Evolutionary conservation across 352 stramenopile genomes (phyloP).

Genomic region (Sclerospora graminicola): DNA sequence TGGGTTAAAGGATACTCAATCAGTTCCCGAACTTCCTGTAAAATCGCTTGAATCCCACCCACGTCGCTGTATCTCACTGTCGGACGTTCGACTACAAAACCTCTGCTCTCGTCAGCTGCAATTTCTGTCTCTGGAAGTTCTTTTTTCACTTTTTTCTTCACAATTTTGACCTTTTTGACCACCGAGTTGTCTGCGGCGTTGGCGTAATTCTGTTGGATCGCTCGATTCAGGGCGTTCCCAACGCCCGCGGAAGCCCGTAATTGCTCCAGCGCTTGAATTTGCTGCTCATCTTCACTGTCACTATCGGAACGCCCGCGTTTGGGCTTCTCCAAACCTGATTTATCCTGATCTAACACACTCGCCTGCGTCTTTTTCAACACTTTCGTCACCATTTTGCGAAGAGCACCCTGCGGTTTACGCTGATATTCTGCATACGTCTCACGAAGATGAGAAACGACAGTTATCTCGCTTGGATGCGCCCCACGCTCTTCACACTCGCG

Average conservation of each 20-base stretch:
- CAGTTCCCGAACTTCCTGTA: conserved; percentile 89
- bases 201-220: conserved; percentile 69
- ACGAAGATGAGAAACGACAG: conserved; percentile 46
- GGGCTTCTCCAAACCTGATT: conserved; percentile 6
- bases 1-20: conserved; percentile 92
- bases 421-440: conserved; percentile 81
- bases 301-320: conserved; percentile 54
- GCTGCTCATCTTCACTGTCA: conserved; percentile 57
- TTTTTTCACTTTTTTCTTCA: conserved; percentile 27
- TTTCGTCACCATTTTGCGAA: conserved; percentile 62
- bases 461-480: conserved; percentile 43
- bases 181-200: conserved; percentile 24
- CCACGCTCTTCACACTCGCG: conserved; percentile 68
- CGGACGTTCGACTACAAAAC: conserved; percentile 66
- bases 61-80: conserved; percentile 83
- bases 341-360: not conserved
- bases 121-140: conserved; percentile 1
- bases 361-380: conserved; percentile 52
- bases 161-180: conserved; percentile 63
- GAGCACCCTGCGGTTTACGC: conserved; percentile 61
- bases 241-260: conserved; percentile 20
- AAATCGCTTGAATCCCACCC: conserved; percentile 78
- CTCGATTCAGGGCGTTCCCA: conserved; percentile 65
- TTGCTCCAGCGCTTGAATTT: conserved; percentile 35
- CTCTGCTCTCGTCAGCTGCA: conserved; percentile 7